phyloP scores from a whole-genome alignment of 2,329 filamentous ascomycete genomes.

The Lasiodiplodia theobromae region DNA sequence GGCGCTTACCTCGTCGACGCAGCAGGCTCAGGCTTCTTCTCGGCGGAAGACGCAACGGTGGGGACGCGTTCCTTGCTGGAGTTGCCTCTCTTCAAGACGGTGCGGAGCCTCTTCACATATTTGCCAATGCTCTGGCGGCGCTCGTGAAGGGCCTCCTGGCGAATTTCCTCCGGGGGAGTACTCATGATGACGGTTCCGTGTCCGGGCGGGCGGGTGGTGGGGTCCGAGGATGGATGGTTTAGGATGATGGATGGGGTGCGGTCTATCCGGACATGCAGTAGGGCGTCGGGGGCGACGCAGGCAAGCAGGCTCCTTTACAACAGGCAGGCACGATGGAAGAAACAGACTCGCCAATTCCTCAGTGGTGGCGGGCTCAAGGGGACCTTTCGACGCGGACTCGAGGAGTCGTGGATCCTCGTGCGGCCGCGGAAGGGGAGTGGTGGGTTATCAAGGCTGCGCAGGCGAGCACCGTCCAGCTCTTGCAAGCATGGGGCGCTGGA shows the following conservation, averaged over 20 bases:
- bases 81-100: constrained; percentile 46
- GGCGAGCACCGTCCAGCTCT: constrained; percentile 18
- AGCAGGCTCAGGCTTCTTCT: constrained; percentile 19
- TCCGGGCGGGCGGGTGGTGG: background rate
- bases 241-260: background rate
- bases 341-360: background rate
- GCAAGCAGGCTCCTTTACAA: background rate
- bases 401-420: background rate
- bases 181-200: constrained; percentile 20
- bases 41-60: constrained; percentile 15
- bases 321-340: background rate
- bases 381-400: background rate
- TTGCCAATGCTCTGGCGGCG: constrained; percentile 46
- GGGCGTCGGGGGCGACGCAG: constrained; percentile 11
- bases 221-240: background rate
- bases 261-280: constrained; percentile 9
- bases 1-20: constrained; percentile 28
- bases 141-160: constrained; percentile 32
- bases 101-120: constrained; percentile 50
- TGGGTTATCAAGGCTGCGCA: constrained; percentile 23
- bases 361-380: background rate
- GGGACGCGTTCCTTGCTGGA: constrained; percentile 31
- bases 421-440: constrained; percentile 9
- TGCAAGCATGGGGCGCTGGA: constrained; percentile 21
- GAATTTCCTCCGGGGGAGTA: constrained; percentile 16